A percentile compares a stretch with the other conserved stretches of the same genome.
These are phyloP conservation scores for Nothopassalora personata DNA, from an alignment of 2,329 filamentous ascomycete genomes.

Conservation along the genomic window DNA sequence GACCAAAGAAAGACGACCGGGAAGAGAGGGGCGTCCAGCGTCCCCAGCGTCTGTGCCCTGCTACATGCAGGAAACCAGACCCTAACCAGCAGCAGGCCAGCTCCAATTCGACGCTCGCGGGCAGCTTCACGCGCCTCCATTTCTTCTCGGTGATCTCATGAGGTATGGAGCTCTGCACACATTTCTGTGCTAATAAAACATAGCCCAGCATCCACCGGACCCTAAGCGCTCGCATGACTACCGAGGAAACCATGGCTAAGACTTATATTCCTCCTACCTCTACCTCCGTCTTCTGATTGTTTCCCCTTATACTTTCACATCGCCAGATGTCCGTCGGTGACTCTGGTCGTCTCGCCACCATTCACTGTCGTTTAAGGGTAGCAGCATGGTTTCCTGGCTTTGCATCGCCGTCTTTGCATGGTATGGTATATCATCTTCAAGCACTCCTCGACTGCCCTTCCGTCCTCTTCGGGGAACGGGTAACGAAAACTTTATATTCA, in stretches of 20 bases:
- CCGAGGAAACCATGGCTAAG: slow-evolving; percentile 27
- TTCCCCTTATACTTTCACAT: slow-evolving; percentile 20
- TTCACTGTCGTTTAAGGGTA: slow-evolving; percentile 29
- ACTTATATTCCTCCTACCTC: slow-evolving; percentile 29
- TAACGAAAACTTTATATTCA: slow-evolving; percentile 16
- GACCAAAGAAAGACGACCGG: slow-evolving; percentile 10
- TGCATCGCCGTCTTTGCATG: slow-evolving; percentile 30
- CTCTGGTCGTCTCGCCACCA: slow-evolving; percentile 24
- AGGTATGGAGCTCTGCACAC: slow-evolving; percentile 23
- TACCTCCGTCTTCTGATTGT: slow-evolving; percentile 22
- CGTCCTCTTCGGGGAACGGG: slow-evolving; percentile 13
- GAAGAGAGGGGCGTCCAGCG: slow-evolving; percentile 17
- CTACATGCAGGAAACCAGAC: slow-evolving; percentile 13
- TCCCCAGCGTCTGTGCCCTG: slow-evolving; percentile 15
- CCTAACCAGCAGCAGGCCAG: slow-evolving; percentile 6
- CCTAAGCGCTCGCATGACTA: slow-evolving; percentile 31
- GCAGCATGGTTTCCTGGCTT: slow-evolving; percentile 34
- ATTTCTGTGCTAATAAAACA: slow-evolving; percentile 19
- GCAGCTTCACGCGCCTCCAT: slow-evolving; percentile 25
- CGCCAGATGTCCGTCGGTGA: slow-evolving; percentile 26
- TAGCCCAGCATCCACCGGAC: slow-evolving; percentile 24
- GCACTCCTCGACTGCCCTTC: neutral
- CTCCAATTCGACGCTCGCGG: slow-evolving; percentile 21
- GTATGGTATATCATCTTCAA: slow-evolving; percentile 21
- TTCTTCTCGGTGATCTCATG: slow-evolving; percentile 27